Base-by-base conservation (phyloP, 257 asterid genomes). In the Solanum arcanum region DNA sequence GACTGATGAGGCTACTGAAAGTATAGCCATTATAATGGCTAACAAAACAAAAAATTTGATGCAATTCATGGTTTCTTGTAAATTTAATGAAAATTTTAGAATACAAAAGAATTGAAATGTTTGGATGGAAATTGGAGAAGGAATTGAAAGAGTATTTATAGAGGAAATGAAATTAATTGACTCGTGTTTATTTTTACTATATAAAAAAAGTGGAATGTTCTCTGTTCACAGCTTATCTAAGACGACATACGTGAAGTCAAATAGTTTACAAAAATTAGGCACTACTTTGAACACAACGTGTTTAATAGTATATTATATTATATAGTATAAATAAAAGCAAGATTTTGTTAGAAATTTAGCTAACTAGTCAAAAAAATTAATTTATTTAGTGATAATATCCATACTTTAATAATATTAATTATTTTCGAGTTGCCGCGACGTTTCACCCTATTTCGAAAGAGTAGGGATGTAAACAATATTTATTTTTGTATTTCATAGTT, bases 141-240 rank as follows among this genome's bases (percentile, higher is more conserved):
- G 39, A 68, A 73, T 25, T 37, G 84, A 21, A 52, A 52, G 84
- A 69, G 83, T 75, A 83, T 86, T 27, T 90, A 88, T 88, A 88
- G 89, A 52, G 33, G 47, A 75, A 29, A 68, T 5, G 35, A 46
- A 49, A 23, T 20, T 44, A 37, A 12, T 16, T 8, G 15, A 18
- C 31, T 88, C 8, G 2, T 4, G 66, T 9, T 29, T 33, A 3
- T 9, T 29, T 39, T 35, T 9, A 5, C 27, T 33, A 33, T 33
- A 33, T 27, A 27, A 27, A 27, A 6, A 18, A 86, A 87, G 87
- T 90, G 90, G 90, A 49, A 73, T 88, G 84, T 90, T 90, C 92
- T 47, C 64, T 41, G 85, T 83, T 72, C 44, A 88, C 66, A 64
- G 86, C 86, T 70, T 7, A 14, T 11, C 29, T 62, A 23, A 59